Conservation (phyloP, 768 basidiomycete genomes). For the Mycena belliarum region DNA sequence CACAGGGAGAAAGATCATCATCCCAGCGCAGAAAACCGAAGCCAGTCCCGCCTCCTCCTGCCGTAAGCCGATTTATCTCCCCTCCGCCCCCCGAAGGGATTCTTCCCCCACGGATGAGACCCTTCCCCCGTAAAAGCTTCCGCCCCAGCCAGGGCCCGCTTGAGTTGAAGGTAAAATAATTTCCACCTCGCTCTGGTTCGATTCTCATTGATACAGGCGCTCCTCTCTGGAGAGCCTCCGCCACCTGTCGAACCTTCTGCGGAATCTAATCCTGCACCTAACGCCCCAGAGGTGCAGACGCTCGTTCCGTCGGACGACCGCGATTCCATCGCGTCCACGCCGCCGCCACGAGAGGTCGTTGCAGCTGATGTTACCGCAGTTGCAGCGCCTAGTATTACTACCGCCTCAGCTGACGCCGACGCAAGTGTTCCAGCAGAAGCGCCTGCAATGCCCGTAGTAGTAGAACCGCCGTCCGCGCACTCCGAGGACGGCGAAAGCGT, state of each 20-base stretch:
- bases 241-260: neutral
- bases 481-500: constrained; percentile 15
- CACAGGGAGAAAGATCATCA: constrained; percentile 18
- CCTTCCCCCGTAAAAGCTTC: constrained; percentile 14
- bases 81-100: constrained; percentile 21
- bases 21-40: constrained; percentile 17
- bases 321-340: constrained; percentile 3
- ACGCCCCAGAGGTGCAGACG: neutral
- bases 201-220: constrained; percentile 5
- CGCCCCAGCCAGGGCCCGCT: neutral
- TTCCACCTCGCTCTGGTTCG: neutral
- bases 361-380: neutral
- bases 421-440: neutral
- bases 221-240: neutral
- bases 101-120: constrained; percentile 19
- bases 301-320: neutral
- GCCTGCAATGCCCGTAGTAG: neutral
- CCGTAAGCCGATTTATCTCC: constrained; percentile 7
- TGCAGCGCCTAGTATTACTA: neutral
- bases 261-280: neutral
- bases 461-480: neutral
- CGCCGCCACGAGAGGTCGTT: neutral
- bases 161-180: constrained; percentile 10
- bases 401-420: neutral
- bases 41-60: constrained; percentile 2